Evolutionary conservation across 2,329 filamentous ascomycete genomes (phyloP), one percentile per base, ranked within the genome.

Genomic region (Epichloe glyceriae): DNA sequence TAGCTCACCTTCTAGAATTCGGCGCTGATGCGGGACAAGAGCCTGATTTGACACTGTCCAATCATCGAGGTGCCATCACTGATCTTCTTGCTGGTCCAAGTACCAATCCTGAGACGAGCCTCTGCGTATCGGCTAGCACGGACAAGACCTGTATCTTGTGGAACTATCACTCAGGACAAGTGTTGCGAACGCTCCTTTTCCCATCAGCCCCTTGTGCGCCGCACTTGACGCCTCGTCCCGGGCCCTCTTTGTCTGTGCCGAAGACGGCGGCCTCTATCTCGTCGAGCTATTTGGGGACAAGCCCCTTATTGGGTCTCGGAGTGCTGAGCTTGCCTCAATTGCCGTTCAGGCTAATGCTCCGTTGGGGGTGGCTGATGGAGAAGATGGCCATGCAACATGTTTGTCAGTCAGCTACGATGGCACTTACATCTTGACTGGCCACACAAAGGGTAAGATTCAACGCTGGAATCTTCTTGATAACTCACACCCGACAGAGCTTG

Each of bases 81-180:
- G 79, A 75, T 48, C 63, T 86, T 17, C 68, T 67, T 5, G 68
- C 76, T 42, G 83, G 86, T 17, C 81, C 86, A 61, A 84, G 85
- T 62, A 72, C 76, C 53, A 83, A 80, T 63, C 64, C 70, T 15
- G 79, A 82, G 59, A 85, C 85, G 52, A 91, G 87, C 64, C 82
- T 97, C 54, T 90, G 86, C 53, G 77, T 96, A 19, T 94, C 91
- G 3, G 80, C 83, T 6, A 88, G 88, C 56, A 82, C 80, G 59
- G 93, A 97, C 69, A 90, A 87, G 67, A 93, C 88, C 7, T 88
- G 88, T 58, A 83, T 95, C 60, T 75, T 95, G 53, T 98, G 93
- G 93, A 90, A 97, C 68, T 94, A 94, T 64, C 80, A 83, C 54
- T 86, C 81, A 0, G 88, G 88, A 39, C 78, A 80, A 53, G 73